Conservation (phyloP, 2,329 filamentous ascomycete species). For the Fusarium gaditjirri region DNA sequence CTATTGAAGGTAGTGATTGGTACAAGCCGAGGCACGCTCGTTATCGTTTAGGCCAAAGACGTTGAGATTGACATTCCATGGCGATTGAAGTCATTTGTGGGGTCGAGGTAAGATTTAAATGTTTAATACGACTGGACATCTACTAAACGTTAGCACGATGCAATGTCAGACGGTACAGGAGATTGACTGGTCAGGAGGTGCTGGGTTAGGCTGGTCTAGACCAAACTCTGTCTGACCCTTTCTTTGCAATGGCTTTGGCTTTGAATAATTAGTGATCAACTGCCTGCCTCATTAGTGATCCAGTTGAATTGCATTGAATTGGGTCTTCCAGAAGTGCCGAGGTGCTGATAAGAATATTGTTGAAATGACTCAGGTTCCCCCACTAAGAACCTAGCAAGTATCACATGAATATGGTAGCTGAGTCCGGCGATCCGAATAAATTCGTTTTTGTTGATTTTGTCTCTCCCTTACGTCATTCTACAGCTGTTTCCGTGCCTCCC, state of each 20-base stretch:
- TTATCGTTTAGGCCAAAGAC: background rate
- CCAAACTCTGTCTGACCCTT: slow-evolving; percentile 3
- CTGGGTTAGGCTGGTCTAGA: background rate
- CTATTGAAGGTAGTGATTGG: background rate
- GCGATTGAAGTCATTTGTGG: slow-evolving; percentile 13
- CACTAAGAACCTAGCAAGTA: background rate
- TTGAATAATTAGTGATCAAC: slow-evolving; percentile 1
- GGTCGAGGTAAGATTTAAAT: background rate
- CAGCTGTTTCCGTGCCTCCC: background rate
- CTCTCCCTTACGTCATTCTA: background rate
- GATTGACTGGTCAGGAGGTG: background rate
- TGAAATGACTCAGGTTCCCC: background rate
- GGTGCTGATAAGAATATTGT: background rate
- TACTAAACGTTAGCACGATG: background rate
- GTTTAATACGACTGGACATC: background rate
- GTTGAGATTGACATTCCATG: background rate
- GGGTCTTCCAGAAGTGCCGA: background rate
- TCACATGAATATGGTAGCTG: background rate
- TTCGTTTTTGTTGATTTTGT: background rate
- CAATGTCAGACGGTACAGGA: background rate
- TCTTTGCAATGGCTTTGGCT: background rate
- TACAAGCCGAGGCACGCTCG: background rate
- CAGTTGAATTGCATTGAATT: background rate
- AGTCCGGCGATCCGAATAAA: background rate
- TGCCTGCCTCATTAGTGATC: background rate